phyloP scores from a whole-genome alignment of 352 stramenopile genomes.

The Pythium coloratum region DNA sequence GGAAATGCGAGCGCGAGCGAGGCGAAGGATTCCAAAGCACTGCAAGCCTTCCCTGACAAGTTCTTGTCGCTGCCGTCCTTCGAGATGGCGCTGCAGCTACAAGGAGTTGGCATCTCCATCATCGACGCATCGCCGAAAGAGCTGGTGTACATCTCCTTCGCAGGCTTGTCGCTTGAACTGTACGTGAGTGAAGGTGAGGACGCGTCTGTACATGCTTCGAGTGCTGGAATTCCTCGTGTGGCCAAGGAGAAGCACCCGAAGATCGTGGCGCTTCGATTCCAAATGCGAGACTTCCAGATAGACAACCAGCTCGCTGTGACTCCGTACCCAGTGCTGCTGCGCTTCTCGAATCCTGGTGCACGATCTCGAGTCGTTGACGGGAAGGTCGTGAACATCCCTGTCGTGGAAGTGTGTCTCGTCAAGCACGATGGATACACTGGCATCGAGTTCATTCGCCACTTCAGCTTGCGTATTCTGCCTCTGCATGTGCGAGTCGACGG shows the following conservation, averaged over 20 bases:
- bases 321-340: slow-evolving; percentile 81
- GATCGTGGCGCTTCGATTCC: slow-evolving; percentile 64
- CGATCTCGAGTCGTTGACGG: slow-evolving; percentile 51
- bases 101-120: slow-evolving; percentile 77
- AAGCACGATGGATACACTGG: slow-evolving; percentile 86
- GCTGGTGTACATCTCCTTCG: slow-evolving; percentile 75
- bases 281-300: slow-evolving; percentile 83
- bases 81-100: slow-evolving; percentile 52
- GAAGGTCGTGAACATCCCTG: slow-evolving; percentile 58
- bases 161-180: slow-evolving; percentile 62
- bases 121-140: slow-evolving; percentile 76
- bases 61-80: slow-evolving; percentile 40
- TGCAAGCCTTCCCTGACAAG: slow-evolving; percentile 21
- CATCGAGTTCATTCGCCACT: slow-evolving; percentile 87
- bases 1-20: slow-evolving; percentile 30
- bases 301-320: slow-evolving; percentile 86
- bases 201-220: slow-evolving; percentile 5
- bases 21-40: slow-evolving; percentile 18
- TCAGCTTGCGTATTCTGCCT: slow-evolving; percentile 66
- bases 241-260: slow-evolving; percentile 54
- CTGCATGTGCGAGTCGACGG: slow-evolving; percentile 83
- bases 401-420: slow-evolving; percentile 72
- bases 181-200: slow-evolving; percentile 53
- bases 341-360: slow-evolving; percentile 68
- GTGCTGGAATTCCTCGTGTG: slow-evolving; percentile 42